Percentiles rank a stretch among this genome's conserved stretches.
These are phyloP conservation scores for Tricholoma sp. DNA, from an alignment of 768 basidiomycete genomes.

Conservation along the genomic window DNA sequence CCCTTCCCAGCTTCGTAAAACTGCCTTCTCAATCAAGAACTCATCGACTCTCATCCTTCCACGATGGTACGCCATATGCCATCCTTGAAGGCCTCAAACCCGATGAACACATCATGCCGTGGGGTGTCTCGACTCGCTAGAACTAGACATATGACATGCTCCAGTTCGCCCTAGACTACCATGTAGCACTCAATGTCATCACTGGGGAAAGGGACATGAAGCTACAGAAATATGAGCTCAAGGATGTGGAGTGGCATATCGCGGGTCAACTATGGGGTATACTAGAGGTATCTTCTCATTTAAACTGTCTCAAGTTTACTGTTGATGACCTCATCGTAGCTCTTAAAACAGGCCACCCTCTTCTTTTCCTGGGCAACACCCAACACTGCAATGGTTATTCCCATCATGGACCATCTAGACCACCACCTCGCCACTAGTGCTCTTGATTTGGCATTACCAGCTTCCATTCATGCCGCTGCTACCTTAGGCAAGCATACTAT, in stretches of 20 bases:
- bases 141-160: slow-evolving; percentile 25
- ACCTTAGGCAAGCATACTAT: slow-evolving; percentile 19
- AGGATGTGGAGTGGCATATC: slow-evolving; percentile 18
- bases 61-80: not conserved
- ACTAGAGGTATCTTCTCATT: slow-evolving; percentile 18
- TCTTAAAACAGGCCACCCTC: slow-evolving; percentile 25
- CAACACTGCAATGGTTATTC: slow-evolving; percentile 26
- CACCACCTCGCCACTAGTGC: slow-evolving; percentile 8
- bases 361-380: slow-evolving; percentile 23
- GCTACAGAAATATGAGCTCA: slow-evolving; percentile 14
- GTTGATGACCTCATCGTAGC: slow-evolving; percentile 12
- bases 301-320: not conserved
- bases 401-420: slow-evolving; percentile 32
- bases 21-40: slow-evolving; percentile 6
- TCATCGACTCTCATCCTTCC: slow-evolving; percentile 6
- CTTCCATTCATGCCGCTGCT: slow-evolving; percentile 17
- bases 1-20: slow-evolving; percentile 1
- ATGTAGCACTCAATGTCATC: slow-evolving; percentile 17
- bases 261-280: slow-evolving; percentile 18
- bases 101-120: slow-evolving; percentile 14
- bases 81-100: slow-evolving; percentile 7
- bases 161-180: slow-evolving; percentile 19
- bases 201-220: slow-evolving; percentile 12
- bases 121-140: slow-evolving; percentile 19
- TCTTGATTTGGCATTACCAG: not conserved